Base-by-base conservation (phyloP, 306 rosid genomes). In the Abrus precatorius region DNA sequence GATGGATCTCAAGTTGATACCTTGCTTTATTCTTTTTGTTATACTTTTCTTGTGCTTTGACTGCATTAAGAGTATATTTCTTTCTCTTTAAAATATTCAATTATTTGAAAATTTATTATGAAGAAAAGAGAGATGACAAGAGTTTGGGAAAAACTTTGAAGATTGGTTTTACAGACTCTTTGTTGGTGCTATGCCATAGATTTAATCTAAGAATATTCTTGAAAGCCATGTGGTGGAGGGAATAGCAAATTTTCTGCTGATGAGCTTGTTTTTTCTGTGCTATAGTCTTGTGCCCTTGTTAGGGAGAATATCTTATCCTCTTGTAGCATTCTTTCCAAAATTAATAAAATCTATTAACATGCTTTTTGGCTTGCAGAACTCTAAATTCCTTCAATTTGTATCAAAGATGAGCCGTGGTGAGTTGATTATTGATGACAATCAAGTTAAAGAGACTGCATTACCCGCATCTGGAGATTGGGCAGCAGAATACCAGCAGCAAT, bases 351-450 rank as follows among this genome's bases (percentile, higher is more conserved):
- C 63, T 69, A 47, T 10, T 59, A 44, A 67, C 76, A 52, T 65
- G 79, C 33, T 83, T 30, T 72, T 77, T 78, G 85, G 76, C 52
- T 65, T 77, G 85, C 96, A 95, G 99, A 92, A 95, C 84, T 95
- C 99, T 5, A 93, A 89, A 87, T 95, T 95, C 85, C 93, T 92
- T 83, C 98, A 93, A 90, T 93, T 95, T 88, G 89, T 93, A 44
- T 95, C 99, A 54, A 95, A 93, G 92, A 95, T 95, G 99, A 95
- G 94, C 81, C 95, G 97, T 48, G 99, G 99, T 32, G 99, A 95
- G 81, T 89, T 95, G 75, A 90, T 87, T 82, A 89, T 93, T 64
- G 97, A 95, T 80, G 97, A 90, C 76, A 89, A 93, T 86, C 99
- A 95, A 90, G 94, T 93, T 77, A 95, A 91, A 90, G 91, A 86